Base-by-base conservation (phyloP, 2,329 filamentous ascomycete species). In the Dactylellina cionopaga region DNA sequence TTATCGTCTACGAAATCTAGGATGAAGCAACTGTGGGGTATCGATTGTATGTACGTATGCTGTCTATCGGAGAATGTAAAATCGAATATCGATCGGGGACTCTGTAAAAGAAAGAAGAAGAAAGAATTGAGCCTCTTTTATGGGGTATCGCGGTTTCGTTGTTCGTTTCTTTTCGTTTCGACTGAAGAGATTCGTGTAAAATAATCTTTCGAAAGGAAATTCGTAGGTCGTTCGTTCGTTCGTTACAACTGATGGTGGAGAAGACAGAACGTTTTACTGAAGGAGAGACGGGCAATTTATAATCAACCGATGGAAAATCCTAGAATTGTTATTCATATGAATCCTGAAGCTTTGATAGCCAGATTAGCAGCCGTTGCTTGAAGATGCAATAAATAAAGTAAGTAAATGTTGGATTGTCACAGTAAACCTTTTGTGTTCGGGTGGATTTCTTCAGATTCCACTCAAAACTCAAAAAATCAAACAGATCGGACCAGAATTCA, bases 161-260 rank as follows among this genome's bases (percentile, higher is more conserved):
- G 29, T 41, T 41, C 51, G 51, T 56, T 29, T 35, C 49, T 9
- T 55, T 56, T 47, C 29, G 29, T 37, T 37, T 52, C 47, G 47
- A 52, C 17, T n/a, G 59, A 35, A n/a, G 24, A 55, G 43, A 19
- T 51, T 66, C 62, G 52, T 66, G n/a, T n/a, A n/a, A 43, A 66
- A 66, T 58, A 58, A 43, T 47, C 33, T 41, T 22, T 52, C 37
- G 37, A 46, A 68, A 68, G 63, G 63, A 68, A 68, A 68, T 60
- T 68, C 63, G 63, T 68, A 33, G 63, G 24, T 60, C 63, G 63
- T 68, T 59, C n/a, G n/a, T n/a, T n/a, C n/a, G n/a, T n/a, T n/a
- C n/a, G n/a, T n/a, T n/a, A n/a, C n/a, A n/a, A 68, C 54, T 52
- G 44, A 22, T 31, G 27, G 27, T 39, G 43, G 29, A 46, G 49